Evolutionary conservation across 805 yeast species (phyloP), one percentile per base, ranked within the genome.

Genomic region (Suhomyces tanzawaensis): DNA sequence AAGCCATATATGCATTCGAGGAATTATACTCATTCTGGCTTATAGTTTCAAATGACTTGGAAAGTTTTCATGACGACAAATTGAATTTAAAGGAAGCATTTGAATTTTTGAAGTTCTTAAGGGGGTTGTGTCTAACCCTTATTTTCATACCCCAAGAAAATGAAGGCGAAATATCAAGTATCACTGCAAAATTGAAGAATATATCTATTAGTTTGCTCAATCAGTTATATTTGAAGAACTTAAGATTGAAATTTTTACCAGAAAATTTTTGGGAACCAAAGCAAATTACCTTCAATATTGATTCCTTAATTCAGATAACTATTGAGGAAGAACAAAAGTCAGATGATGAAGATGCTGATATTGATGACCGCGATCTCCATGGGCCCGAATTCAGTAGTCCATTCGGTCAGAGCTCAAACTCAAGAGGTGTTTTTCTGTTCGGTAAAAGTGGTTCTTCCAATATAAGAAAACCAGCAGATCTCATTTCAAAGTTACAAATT

Each of bases 331-430:
- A 76, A 43, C 52, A 49, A 13, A 31, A 49, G 9, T 13, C 36
- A 3, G 50, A 44, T 19, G 53, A 47, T 11, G 37, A 39, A 2
- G 55, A 48, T 14, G 32, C 25, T 34, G 47, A 46, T 13, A 25
- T 41, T 3, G 52, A 44, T 3, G 44, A 39, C 12, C n/a, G n/a
- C n/a, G n/a, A n/a, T n/a, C n/a, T n/a, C n/a, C n/a, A n/a, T n/a
- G n/a, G n/a, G n/a, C n/a, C n/a, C n/a, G 41, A 29, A 73, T 66
- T 41, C 45, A 76, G 19, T 77, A 74, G 31, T 64, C 89, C 0
- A 68, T 86, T 32, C 66, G 74, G 1, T 72, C 77, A 37, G 63
- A 81, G 3, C 96, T 98, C 3, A 90, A 85, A 53, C 82, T 88
- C 64, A 69, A 40, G 75, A 85, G 24, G 72, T 68, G 8, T 95